Evolutionary conservation across 148 eudicot species (phyloP).

Genomic region (Fagopyrum homotropicum): DNA sequence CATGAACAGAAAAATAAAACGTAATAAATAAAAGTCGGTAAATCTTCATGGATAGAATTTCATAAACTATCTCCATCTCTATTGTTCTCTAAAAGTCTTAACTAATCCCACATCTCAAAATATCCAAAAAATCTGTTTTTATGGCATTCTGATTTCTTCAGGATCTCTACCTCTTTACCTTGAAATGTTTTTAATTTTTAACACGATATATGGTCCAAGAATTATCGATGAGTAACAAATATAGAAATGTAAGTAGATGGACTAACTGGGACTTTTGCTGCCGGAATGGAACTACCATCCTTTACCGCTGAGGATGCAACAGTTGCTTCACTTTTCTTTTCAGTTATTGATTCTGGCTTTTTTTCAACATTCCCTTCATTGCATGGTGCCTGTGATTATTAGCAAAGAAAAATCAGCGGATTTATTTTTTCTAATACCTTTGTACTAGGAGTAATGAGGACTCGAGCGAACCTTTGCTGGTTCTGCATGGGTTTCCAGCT

Average conservation of each 20-base stretch:
- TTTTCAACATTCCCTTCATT: slow-evolving; percentile 22
- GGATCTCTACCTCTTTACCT: not conserved
- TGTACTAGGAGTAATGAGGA: not conserved
- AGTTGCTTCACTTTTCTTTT: slow-evolving; percentile 33
- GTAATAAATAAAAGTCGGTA: too few species aligned
- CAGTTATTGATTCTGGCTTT: slow-evolving; percentile 41
- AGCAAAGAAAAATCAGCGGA: not conserved
- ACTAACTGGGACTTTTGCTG: slow-evolving; percentile 56
- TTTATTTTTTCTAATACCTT: not conserved
- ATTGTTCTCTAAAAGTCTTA: not conserved
- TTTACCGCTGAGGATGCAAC: slow-evolving; percentile 30
- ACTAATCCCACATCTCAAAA: not conserved
- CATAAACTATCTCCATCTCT: too few species aligned
- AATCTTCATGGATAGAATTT: too few species aligned
- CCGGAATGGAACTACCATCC: slow-evolving; percentile 29
- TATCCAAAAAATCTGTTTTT: not conserved
- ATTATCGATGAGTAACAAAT: too few species aligned
- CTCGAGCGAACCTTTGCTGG: slow-evolving; percentile 28
- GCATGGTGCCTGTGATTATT: slow-evolving; percentile 29
- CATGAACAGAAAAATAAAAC: too few species aligned
- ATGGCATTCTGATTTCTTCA: not conserved
- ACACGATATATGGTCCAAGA: too few species aligned
- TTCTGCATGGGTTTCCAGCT: slow-evolving; percentile 43
- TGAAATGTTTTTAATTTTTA: not conserved
- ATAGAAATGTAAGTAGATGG: not conserved